These are phyloP conservation scores for Beauveria varroae DNA, from an alignment of 2,329 filamentous ascomycete genomes.

Conservation along the genomic window DNA sequence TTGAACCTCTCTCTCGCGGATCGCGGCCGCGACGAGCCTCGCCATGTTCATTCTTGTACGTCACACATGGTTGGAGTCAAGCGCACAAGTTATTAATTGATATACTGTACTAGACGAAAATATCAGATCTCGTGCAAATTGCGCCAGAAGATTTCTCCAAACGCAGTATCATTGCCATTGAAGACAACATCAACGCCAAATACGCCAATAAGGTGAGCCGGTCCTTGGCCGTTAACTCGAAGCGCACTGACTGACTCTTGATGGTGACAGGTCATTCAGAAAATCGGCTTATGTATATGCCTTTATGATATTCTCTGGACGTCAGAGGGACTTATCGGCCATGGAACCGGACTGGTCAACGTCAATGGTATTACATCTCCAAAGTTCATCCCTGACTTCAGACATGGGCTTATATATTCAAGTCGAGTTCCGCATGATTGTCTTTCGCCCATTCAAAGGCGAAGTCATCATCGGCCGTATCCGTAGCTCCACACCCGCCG, in stretches of 20 bases:
- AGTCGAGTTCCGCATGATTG: slow-evolving; percentile 85
- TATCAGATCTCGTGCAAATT: slow-evolving; percentile 92
- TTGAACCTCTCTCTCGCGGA: neutral
- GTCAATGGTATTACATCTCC: slow-evolving; percentile 62
- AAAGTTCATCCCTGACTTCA: neutral
- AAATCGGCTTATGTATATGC: slow-evolving; percentile 87
- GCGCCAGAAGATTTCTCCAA: slow-evolving; percentile 82
- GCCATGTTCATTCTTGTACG: slow-evolving; percentile 46
- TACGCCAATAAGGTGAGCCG: slow-evolving; percentile 76
- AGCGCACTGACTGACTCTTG: slow-evolving; percentile 3
- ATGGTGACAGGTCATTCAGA: slow-evolving; percentile 65
- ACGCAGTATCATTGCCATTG: slow-evolving; percentile 73
- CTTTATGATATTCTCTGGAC: slow-evolving; percentile 85
- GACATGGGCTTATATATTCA: neutral
- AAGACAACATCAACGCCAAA: slow-evolving; percentile 95
- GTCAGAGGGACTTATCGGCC: slow-evolving; percentile 88
- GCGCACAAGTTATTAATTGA: neutral
- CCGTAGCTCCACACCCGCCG: slow-evolving; percentile 61
- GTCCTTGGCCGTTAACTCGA: no score
- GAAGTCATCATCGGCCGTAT: slow-evolving; percentile 87
- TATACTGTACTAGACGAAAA: slow-evolving; percentile 63
- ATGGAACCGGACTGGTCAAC: slow-evolving; percentile 86
- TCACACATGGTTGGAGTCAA: neutral
- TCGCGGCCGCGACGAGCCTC: neutral
- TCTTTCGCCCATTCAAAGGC: slow-evolving; percentile 93